Percentiles rank a stretch among this genome's conserved stretches.
These are phyloP conservation scores for Phanerochaete carnosa DNA, from an alignment of 768 basidiomycete species.

Conservation along the genomic window DNA sequence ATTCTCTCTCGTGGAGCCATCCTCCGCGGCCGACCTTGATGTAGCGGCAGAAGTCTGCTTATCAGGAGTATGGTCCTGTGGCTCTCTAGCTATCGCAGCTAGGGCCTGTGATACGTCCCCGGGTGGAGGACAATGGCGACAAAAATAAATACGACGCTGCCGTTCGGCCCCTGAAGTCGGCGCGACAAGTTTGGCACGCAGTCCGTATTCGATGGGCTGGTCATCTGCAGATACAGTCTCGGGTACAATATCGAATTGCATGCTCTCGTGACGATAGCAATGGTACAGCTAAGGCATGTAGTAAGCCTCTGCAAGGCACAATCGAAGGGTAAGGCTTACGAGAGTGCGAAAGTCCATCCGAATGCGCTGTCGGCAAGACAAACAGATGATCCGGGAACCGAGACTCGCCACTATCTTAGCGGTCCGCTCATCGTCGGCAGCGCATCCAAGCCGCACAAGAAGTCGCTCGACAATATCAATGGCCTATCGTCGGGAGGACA, in stretches of 20 bases:
- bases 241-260: conserved; percentile 37
- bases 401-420: conserved; percentile 19
- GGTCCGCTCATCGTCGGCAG: conserved; percentile 29
- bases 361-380: conserved; percentile 46
- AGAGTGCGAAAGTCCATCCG: conserved; percentile 45
- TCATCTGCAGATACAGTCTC: neutral
- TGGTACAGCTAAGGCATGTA: conserved; percentile 49
- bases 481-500: conserved; percentile 36
- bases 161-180: conserved; percentile 27
- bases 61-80: neutral
- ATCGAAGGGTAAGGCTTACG: conserved; percentile 27
- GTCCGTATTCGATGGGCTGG: conserved; percentile 24
- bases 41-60: neutral
- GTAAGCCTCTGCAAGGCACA: neutral
- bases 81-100: neutral
- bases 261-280: conserved; percentile 57
- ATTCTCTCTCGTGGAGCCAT: neutral
- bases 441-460: conserved; percentile 28
- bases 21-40: neutral
- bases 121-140: conserved; percentile 44
- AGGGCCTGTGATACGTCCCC: neutral
- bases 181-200: conserved; percentile 8
- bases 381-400: conserved; percentile 39
- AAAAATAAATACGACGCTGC: conserved; percentile 42
- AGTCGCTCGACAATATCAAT: conserved; percentile 39